Base-by-base conservation (phyloP, 2,329 filamentous ascomycete species). In the Leptodontidium sp. region DNA sequence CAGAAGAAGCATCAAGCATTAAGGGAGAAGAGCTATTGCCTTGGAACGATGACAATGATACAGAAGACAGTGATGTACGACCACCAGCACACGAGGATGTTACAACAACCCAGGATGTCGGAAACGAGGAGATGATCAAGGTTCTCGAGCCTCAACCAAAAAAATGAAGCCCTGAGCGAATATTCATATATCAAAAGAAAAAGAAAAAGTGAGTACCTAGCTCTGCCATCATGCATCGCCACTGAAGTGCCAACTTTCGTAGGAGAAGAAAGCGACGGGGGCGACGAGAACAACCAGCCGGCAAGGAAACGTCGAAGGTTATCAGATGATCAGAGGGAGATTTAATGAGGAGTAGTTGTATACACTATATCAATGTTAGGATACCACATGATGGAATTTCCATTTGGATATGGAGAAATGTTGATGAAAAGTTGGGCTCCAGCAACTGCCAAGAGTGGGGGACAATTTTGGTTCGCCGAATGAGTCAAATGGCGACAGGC, bases 1-100 rank as follows among this genome's bases (percentile, higher is more conserved):
- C 11, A 17, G 8, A 15, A 49, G 9, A 2, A 32, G 29, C 17
- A 49, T 17, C 26, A 12, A 32, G 21, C 15, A 21, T 50, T 43
- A 47, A 61, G 15, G 29, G 45, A 40, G 55, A 61, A n/a, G 47
- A 66, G 24, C 11, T 12, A 12, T 47, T 52, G 1, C 32, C 58
- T 1, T 43, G 24, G 57, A 57, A 66, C 15, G 64, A 66, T 45
- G 64, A 66, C 45, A 66, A 47, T 24, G 57, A 66, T n/a, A 26
- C n/a, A 4, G 64, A 61, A 50, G 55, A 61, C 38, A 59, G 15
- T 17, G 12, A 15, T 45, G n/a, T 24, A 43, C 12, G 9, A 26
- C 40, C 4, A 59, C 11, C 11, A 47, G 43, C 15, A 5, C 12
- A 14, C 1, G n/a, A 43, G 12, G 7, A 12, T 50, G 47, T 50